phyloP scores from a whole-genome alignment of 768 basidiomycete genomes.

The Holtermannia corniformis region DNA sequence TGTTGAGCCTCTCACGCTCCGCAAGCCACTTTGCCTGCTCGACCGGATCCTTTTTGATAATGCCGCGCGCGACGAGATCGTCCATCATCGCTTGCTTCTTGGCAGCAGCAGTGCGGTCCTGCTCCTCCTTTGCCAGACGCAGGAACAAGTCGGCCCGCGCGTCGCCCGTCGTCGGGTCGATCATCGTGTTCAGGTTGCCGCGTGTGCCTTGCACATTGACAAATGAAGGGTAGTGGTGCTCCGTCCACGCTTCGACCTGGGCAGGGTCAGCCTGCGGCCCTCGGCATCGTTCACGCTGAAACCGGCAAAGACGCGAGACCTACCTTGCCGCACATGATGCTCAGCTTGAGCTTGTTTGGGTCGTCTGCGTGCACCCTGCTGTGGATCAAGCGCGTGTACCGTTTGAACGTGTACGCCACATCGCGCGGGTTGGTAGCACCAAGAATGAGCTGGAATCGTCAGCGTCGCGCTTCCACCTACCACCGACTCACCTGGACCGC shows the following conservation, averaged over 20 bases:
- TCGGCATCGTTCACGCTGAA: background rate
- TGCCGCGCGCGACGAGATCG: conserved; percentile 43
- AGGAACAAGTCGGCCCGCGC: conserved; percentile 40
- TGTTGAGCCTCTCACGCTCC: conserved; percentile 3
- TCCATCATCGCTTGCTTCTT: conserved; percentile 42
- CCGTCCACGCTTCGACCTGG: conserved; percentile 85
- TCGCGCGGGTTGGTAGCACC: conserved; percentile 83
- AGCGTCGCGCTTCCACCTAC: background rate
- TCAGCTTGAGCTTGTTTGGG: conserved; percentile 74
- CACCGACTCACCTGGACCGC: conserved; percentile 62
- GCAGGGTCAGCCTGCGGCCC: conserved; percentile 7
- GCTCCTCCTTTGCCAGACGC: conserved; percentile 25
- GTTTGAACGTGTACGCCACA: conserved; percentile 77
- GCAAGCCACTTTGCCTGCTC: conserved; percentile 12
- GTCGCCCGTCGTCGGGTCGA: conserved; percentile 34
- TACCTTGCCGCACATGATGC: conserved; percentile 75
- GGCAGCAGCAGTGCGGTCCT: conserved; percentile 15
- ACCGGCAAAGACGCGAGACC: conserved; percentile 17
- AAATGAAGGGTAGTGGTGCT: conserved; percentile 89
- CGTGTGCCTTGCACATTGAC: conserved; percentile 43
- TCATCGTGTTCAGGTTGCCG: conserved; percentile 32
- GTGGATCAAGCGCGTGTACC: conserved; percentile 73
- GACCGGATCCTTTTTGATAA: conserved; percentile 25
- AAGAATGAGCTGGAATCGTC: conserved; percentile 66
- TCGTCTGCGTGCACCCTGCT: conserved; percentile 66